phyloP scores from a whole-genome alignment of 441 rosid genomes.

The Viola pubescens region DNA sequence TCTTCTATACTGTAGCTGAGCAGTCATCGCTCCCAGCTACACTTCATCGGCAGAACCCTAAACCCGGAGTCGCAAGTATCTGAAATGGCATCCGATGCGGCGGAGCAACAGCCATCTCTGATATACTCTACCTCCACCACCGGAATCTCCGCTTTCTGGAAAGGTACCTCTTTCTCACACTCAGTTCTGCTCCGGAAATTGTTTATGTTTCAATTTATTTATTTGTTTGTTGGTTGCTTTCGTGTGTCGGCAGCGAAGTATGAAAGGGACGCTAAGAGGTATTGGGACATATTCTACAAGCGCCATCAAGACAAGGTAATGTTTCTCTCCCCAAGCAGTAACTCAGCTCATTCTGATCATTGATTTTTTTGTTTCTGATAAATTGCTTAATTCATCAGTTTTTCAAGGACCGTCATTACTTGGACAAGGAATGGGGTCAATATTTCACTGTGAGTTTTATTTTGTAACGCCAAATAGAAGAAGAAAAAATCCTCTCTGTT shows the following conservation, averaged over 20 bases:
- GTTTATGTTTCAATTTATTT: background rate
- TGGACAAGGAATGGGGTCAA: constrained; percentile 91
- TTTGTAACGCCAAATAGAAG: constrained; percentile 5
- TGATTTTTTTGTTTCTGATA: constrained; percentile 6
- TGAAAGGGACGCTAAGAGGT: constrained; percentile 80
- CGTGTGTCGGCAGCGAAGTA: constrained; percentile 51
- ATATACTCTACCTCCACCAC: constrained; percentile 48
- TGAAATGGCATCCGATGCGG: constrained; percentile 36
- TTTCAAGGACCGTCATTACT: constrained; percentile 91
- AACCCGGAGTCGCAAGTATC: too few species aligned
- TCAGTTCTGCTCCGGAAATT: background rate
- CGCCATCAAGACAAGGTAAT: constrained; percentile 73
- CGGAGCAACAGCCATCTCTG: constrained; percentile 26
- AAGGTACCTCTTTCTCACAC: constrained; percentile 35
- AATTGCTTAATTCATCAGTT: constrained; percentile 29
- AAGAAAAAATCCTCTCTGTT: background rate
- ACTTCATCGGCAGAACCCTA: too few species aligned
- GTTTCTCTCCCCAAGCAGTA: background rate
- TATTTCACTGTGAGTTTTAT: constrained; percentile 62
- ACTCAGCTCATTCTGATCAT: background rate
- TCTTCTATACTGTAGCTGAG: too few species aligned
- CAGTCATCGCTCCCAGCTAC: too few species aligned
- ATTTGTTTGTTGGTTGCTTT: background rate
- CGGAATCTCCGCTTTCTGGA: constrained; percentile 72
- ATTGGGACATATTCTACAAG: constrained; percentile 88